phyloP scores from a whole-genome alignment of 345 rosid species.

The Capsella bursapastoris region DNA sequence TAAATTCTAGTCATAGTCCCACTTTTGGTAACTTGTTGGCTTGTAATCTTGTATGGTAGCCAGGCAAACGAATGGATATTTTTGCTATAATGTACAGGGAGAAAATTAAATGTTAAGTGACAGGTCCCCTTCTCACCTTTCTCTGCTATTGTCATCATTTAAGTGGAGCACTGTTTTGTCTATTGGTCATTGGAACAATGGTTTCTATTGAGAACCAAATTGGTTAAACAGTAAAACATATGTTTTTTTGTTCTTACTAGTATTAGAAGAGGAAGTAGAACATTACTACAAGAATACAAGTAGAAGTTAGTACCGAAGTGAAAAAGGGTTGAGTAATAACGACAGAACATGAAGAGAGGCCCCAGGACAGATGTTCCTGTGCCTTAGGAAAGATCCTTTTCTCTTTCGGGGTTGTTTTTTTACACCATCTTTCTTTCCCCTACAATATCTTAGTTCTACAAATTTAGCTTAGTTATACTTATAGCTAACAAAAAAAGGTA shows the following conservation, averaged over 20 bases:
- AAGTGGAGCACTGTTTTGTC: slow-evolving; percentile 43
- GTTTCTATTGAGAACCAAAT: slow-evolving; percentile 23
- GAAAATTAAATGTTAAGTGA: slow-evolving; percentile 38
- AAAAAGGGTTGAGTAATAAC: slow-evolving; percentile 1
- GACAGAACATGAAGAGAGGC: slow-evolving; percentile 37
- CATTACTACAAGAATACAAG: slow-evolving; percentile 31
- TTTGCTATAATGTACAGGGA: slow-evolving; percentile 14
- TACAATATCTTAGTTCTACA: slow-evolving; percentile 41
- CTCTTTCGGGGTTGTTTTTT: slow-evolving; percentile 5
- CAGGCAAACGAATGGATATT: slow-evolving; percentile 37
- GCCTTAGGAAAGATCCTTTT: slow-evolving; percentile 42
- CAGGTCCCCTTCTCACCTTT: slow-evolving; percentile 32
- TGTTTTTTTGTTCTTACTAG: not conserved
- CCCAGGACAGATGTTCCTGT: slow-evolving; percentile 43
- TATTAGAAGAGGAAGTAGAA: slow-evolving; percentile 33
- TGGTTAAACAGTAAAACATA: slow-evolving; percentile 26
- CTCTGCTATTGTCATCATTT: slow-evolving; percentile 37
- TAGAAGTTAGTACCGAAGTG: slow-evolving; percentile 38
- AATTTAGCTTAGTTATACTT: slow-evolving; percentile 39
- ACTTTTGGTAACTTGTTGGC: slow-evolving; percentile 29
- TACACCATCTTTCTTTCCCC: slow-evolving; percentile 25
- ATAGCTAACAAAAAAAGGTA: slow-evolving; percentile 33
- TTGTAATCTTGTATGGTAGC: slow-evolving; percentile 28
- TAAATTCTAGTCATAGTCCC: slow-evolving; percentile 30
- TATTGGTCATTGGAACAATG: slow-evolving; percentile 31